Base-by-base conservation (phyloP, 192 early-diverging fungal genomes). In the Globomyces pollinis-pini region DNA sequence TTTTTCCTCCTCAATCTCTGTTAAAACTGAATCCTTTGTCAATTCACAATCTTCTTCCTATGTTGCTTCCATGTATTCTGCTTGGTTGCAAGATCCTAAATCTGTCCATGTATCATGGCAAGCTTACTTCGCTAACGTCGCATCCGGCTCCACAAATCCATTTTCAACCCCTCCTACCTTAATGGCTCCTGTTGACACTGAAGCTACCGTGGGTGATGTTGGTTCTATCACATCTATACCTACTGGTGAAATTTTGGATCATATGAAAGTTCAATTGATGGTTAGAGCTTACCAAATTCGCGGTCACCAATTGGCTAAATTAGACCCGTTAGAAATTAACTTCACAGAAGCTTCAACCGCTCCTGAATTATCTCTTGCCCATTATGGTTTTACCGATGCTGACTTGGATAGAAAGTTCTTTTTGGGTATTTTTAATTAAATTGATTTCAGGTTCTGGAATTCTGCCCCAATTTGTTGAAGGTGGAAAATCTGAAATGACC, bases 41-140 rank as follows among this genome's bases (percentile, higher is more conserved):
- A 89, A 88, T 66, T 90, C 91, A 39, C 85, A 81, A 58, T 84
- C 88, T 39, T 85, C 87, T 24, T 71, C 75, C 47, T 96, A 96
- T 68, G 83, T 99, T 68, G 92, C 94, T 64, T 88, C 93, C 45
- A 96, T 97, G 93, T 96, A 94, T 80, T 74, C 78, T 52, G 90
- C 92, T 23, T 99, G 93, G 88, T 77, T 80, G 29, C 79, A 78
- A 62, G 90, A 99, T 59, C 94, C 96, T 12, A 73, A 71, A 36
- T 88, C 88, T 3, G 96, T 99, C 20, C 93, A 96, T 69, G 74
- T 89, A 38, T 94, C 91, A 50, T 99, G 96, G 96, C 92, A 92
- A 64, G 80, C 89, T 12, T 99, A 99, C 78, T 99, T 99, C 68
- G 83, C 81, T 11, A 80, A 80, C 66, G 56, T 80, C 7, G 43